Evolutionary conservation across 345 rosid genomes (phyloP).

Genomic region (Balakata baccata): DNA sequence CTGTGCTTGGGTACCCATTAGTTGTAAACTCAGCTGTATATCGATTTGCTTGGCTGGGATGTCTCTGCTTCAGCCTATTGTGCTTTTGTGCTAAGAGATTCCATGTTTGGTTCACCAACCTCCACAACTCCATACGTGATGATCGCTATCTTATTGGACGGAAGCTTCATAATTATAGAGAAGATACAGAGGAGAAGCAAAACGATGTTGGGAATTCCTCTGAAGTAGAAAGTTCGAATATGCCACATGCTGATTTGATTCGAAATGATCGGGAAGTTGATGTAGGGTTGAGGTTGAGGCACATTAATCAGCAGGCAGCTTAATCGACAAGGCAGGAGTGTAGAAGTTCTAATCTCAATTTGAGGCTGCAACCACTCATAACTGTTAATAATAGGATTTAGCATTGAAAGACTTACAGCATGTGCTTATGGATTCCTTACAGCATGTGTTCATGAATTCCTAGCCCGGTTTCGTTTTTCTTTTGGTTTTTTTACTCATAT

Average conservation of each 20-base stretch:
- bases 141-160: constrained; percentile 94
- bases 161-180: constrained; percentile 86
- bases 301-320: constrained; percentile 37
- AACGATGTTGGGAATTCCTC: constrained; percentile 25
- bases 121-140: constrained; percentile 94
- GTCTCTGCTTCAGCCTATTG: constrained; percentile 65
- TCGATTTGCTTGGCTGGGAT: constrained; percentile 95
- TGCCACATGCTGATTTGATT: constrained; percentile 30
- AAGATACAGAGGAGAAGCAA: constrained; percentile 38
- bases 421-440: not conserved
- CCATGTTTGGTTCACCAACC: constrained; percentile 95
- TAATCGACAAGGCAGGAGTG: constrained; percentile 1
- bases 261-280: constrained; percentile 46
- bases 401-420: not conserved
- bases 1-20: constrained; percentile 84
- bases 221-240: constrained; percentile 24
- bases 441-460: not conserved
- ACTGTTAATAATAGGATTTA: constrained; percentile 13
- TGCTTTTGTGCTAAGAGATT: constrained; percentile 86
- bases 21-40: constrained; percentile 93
- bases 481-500: not conserved
- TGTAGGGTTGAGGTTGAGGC: constrained; percentile 60
- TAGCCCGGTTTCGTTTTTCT: not conserved
- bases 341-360: not conserved
- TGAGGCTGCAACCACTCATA: not conserved